Percentiles rank a stretch among this genome's conserved stretches.
phyloP scores from a whole-genome alignment of 1,284 basidiomycete genomes.

The Heterobasidion occidentale region DNA sequence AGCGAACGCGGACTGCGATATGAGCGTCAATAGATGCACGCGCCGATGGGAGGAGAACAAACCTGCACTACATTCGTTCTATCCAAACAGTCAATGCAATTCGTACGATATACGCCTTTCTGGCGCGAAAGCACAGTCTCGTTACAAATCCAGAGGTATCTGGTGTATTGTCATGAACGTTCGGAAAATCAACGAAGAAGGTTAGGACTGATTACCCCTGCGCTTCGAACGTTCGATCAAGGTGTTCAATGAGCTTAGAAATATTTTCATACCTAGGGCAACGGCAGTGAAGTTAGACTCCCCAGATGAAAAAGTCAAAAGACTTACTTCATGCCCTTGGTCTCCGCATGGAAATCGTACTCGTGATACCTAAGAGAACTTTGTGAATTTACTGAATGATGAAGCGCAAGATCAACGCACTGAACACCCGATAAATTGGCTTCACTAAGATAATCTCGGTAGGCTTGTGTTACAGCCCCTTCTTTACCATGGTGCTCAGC shows the following conservation, averaged over 20 bases:
- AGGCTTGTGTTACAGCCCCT: slow-evolving; percentile 72
- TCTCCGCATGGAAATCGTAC: slow-evolving; percentile 91
- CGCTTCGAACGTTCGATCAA: slow-evolving; percentile 67
- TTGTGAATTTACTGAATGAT: neutral
- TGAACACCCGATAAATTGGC: slow-evolving; percentile 44
- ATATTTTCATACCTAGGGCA: slow-evolving; percentile 79
- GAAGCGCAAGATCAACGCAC: neutral
- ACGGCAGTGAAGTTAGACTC: slow-evolving; percentile 6
- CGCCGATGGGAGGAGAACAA: slow-evolving; percentile 9
- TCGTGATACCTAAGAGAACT: slow-evolving; percentile 41
- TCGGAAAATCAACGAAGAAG: slow-evolving; percentile 1
- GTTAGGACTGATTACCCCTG: slow-evolving; percentile 50
- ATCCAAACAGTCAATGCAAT: slow-evolving; percentile 92
- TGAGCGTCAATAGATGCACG: slow-evolving; percentile 1
- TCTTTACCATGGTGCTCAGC: slow-evolving; percentile 91
- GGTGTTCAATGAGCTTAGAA: slow-evolving; percentile 61
- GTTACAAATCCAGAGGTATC: slow-evolving; percentile 82
- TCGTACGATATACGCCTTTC: slow-evolving; percentile 77
- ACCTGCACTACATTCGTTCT: slow-evolving; percentile 88
- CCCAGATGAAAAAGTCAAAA: slow-evolving; percentile 1
- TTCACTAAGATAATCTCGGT: slow-evolving; percentile 60
- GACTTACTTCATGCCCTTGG: slow-evolving; percentile 82
- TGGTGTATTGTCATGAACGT: slow-evolving; percentile 19
- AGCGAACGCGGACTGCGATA: slow-evolving; percentile 77
- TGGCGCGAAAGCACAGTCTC: slow-evolving; percentile 71